A percentile compares a stretch with the other conserved stretches of the same genome.
Evolutionary conservation across 192 early-diverging fungal species (phyloP).

Genomic region (Paraglomus brasilianum): DNA sequence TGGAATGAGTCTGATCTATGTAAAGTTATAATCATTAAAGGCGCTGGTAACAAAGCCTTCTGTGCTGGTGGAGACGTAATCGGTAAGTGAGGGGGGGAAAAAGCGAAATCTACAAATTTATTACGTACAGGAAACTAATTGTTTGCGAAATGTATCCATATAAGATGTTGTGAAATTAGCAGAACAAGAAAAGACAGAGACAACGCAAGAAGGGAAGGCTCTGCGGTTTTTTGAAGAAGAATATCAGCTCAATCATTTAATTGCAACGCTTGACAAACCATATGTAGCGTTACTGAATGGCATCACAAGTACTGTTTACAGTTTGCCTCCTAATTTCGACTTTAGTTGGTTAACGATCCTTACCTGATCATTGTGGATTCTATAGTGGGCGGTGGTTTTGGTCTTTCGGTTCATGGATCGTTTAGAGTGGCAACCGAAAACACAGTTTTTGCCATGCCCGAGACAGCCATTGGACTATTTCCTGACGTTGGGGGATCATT

Average conservation of each 20-base stretch:
- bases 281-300: conserved; percentile 87
- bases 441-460: conserved; percentile 97
- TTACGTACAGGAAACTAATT: not conserved
- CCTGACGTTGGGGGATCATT: conserved; percentile 96
- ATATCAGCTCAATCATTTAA: conserved; percentile 89
- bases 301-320: conserved; percentile 63
- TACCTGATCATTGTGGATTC: conserved; percentile 9
- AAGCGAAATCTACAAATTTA: not conserved
- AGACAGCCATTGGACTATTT: conserved; percentile 94
- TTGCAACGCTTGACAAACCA: conserved; percentile 86
- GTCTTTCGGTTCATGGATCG: conserved; percentile 90
- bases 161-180: conserved; percentile 1
- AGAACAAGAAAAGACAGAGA: conserved; percentile 31
- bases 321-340: not conserved
- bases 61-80: conserved; percentile 90
- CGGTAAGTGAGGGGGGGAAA: conserved; percentile 31
- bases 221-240: conserved; percentile 88
- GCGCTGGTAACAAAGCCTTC: conserved; percentile 72
- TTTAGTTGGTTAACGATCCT: not conserved
- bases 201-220: conserved; percentile 43
- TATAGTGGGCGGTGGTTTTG: conserved; percentile 96
- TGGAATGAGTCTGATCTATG: conserved; percentile 87
- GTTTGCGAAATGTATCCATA: not conserved
- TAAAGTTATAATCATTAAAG: conserved; percentile 85
- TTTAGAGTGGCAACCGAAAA: conserved; percentile 97